phyloP scores from a whole-genome alignment of 148 eudicot species.

The Diospyros lotus region DNA sequence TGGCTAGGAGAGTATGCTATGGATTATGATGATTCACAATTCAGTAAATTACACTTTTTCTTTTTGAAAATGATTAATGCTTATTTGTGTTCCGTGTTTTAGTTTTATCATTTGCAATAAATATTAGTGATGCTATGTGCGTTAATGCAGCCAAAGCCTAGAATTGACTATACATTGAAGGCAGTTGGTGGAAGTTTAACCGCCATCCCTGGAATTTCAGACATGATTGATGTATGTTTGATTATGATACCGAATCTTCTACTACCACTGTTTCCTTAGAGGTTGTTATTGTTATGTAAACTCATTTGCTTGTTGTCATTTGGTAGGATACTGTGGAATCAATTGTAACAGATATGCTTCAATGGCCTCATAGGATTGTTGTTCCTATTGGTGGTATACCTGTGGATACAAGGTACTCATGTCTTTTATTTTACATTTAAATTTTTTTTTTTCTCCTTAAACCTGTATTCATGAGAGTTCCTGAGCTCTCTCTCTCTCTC shows the following conservation, averaged over 20 bases:
- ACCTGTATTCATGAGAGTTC: neutral
- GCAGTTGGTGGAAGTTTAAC: conserved; percentile 97
- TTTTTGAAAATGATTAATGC: neutral
- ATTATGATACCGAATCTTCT: conserved; percentile 2
- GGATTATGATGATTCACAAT: neutral
- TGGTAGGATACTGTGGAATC: conserved; percentile 79
- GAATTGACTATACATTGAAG: conserved; percentile 82
- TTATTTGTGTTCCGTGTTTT: neutral
- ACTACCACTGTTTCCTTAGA: conserved; percentile 2
- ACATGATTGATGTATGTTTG: conserved; percentile 88
- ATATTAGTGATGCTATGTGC: conserved; percentile 13
- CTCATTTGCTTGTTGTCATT: conserved; percentile 12
- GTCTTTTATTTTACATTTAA: neutral
- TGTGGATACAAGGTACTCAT: conserved; percentile 62
- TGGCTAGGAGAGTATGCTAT: conserved; percentile 1
- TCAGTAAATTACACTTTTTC: neutral
- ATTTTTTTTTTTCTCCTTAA: neutral
- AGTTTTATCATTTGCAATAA: neutral
- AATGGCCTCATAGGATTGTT: conserved; percentile 99
- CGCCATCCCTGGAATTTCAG: conserved; percentile 91
- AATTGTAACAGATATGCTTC: conserved; percentile 79
- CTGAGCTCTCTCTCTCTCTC: too few relatives aligned
- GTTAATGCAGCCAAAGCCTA: conserved; percentile 79
- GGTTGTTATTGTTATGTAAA: conserved; percentile 13
- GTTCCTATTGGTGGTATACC: conserved; percentile 92